These are phyloP conservation scores for Aspergillus pseudotamarii DNA, from an alignment of 2,329 filamentous ascomycete species.

Conservation along the genomic window DNA sequence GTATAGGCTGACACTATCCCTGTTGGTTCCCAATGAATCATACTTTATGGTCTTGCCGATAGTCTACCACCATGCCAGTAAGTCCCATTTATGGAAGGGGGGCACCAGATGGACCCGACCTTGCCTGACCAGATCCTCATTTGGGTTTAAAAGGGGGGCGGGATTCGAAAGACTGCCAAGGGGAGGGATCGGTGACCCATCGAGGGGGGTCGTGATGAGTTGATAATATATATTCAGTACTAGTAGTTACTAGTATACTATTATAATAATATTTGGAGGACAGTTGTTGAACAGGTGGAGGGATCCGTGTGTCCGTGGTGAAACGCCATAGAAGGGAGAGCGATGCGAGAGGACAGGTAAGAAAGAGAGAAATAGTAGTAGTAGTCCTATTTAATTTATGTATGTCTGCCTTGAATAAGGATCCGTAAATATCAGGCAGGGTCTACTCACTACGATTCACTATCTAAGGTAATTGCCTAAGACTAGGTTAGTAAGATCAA, in stretches of 20 bases:
- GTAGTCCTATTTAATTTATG: not conserved
- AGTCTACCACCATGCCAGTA: not conserved
- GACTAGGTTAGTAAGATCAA: not conserved
- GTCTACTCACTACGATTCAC: not conserved
- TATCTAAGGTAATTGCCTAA: not conserved
- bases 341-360: not conserved
- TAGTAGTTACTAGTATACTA: not conserved
- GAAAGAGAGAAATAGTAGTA: not conserved
- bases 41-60: not conserved
- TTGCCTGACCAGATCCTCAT: not conserved
- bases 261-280: not conserved
- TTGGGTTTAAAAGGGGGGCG: not conserved
- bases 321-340: not conserved
- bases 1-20: not conserved
- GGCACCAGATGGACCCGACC: not conserved
- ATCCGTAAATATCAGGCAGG: not conserved
- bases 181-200: not conserved
- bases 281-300: not conserved
- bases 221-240: not conserved
- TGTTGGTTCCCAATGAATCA: not conserved
- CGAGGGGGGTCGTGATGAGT: not conserved
- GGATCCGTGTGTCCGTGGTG: not conserved
- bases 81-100: slow-evolving; percentile 7
- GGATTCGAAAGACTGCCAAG: not conserved
- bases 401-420: not conserved